These are phyloP conservation scores for Fusarium cicatricum DNA, from an alignment of 2,329 filamentous ascomycete genomes.

Conservation along the genomic window DNA sequence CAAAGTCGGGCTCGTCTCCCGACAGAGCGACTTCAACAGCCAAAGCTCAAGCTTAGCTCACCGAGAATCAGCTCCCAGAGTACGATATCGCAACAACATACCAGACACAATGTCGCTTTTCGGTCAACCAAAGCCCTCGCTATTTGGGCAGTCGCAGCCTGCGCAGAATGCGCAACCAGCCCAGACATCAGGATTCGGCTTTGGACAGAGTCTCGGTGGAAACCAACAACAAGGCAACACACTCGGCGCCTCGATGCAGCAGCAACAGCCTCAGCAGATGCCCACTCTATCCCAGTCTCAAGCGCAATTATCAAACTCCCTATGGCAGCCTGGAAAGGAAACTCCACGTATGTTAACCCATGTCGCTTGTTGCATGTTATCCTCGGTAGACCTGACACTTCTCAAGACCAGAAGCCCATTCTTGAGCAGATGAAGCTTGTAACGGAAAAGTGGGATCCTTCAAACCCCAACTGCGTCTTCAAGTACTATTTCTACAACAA, in stretches of 20 bases:
- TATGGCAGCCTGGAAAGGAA: constrained; percentile 63
- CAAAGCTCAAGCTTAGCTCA: constrained; percentile 28
- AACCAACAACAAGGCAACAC: constrained; percentile 52
- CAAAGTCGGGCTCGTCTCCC: constrained; percentile 9
- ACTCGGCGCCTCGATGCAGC: constrained; percentile 46
- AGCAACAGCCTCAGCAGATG: constrained; percentile 54
- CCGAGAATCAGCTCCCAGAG: constrained; percentile 18
- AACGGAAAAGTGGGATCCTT: constrained; percentile 77
- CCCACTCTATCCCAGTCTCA: constrained; percentile 54
- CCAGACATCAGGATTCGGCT: constrained; percentile 28
- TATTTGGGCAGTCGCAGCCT: constrained; percentile 52
- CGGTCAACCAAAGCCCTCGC: constrained; percentile 49
- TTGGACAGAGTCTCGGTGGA: constrained; percentile 32
- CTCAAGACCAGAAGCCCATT: constrained; percentile 71
- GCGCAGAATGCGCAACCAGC: constrained; percentile 45
- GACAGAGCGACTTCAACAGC: constrained; percentile 14
- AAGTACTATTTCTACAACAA: constrained; percentile 90
- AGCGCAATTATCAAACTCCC: constrained; percentile 58
- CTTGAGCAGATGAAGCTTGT: constrained; percentile 77
- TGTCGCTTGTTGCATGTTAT: background rate
- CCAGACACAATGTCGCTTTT: constrained; percentile 49
- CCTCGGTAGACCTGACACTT: constrained; percentile 6
- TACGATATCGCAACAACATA: constrained; percentile 19
- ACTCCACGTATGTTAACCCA: constrained; percentile 54
- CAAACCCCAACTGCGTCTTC: constrained; percentile 74